These are phyloP conservation scores for Malania oleifera DNA, from an alignment of 164 flowering plant species.

Conservation along the genomic window DNA sequence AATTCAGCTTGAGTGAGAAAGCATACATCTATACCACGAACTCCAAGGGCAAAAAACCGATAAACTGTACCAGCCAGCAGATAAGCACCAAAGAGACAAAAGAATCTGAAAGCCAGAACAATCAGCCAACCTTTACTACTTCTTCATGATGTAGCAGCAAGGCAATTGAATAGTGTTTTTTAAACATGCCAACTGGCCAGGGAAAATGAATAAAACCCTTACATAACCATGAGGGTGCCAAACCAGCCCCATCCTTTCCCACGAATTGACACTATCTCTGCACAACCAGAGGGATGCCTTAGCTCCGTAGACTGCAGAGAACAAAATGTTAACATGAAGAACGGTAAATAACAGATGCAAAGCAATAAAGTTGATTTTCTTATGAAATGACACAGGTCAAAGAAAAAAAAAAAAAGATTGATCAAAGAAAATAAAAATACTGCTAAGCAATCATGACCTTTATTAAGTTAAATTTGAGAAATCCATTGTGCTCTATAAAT, in stretches of 20 bases:
- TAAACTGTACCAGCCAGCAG: slow-evolving; percentile 65
- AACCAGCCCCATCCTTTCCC: slow-evolving; percentile 82
- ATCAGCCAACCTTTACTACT: not conserved
- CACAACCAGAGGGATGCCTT: slow-evolving; percentile 92
- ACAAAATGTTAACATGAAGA: slow-evolving; percentile 6
- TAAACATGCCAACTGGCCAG: not conserved
- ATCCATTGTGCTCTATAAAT: no score
- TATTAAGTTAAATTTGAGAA: no score
- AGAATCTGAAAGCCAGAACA: slow-evolving; percentile 37
- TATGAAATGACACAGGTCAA: not conserved
- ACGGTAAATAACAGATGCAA: not conserved
- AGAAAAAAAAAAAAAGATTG: not conserved
- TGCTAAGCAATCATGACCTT: not conserved
- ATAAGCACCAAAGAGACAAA: slow-evolving; percentile 73
- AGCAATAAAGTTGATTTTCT: no score
- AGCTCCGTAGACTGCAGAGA: slow-evolving; percentile 55
- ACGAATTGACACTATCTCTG: slow-evolving; percentile 42
- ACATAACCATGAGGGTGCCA: slow-evolving; percentile 57
- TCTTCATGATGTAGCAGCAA: not conserved
- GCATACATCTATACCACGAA: slow-evolving; percentile 81
- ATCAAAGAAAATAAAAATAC: not conserved
- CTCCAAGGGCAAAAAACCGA: slow-evolving; percentile 59
- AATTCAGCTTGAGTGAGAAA: slow-evolving; percentile 11
- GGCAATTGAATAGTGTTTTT: slow-evolving; percentile 2
- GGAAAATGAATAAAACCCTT: slow-evolving; percentile 18